Percentiles rank a stretch among this genome's conserved stretches.
phyloP scores from a whole-genome alignment of 2,329 filamentous ascomycete genomes.

The Helotiales sp. region DNA sequence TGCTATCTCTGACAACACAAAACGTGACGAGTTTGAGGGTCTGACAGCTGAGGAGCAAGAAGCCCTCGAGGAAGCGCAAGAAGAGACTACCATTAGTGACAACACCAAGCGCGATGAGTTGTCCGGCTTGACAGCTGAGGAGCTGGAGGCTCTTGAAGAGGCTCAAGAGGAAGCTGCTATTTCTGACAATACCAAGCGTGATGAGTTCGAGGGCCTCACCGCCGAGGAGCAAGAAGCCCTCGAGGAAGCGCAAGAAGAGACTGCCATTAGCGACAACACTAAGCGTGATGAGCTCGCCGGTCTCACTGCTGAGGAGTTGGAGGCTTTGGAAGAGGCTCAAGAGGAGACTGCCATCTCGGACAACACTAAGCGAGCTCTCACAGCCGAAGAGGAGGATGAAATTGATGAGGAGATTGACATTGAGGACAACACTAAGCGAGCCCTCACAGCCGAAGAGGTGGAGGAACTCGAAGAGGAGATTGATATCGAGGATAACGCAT shows the following conservation, averaged over 20 bases:
- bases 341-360: slow-evolving; percentile 3
- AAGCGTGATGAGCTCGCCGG: background rate
- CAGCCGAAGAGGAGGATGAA: slow-evolving; percentile 9
- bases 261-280: background rate
- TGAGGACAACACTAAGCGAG: background rate
- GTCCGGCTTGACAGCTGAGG: background rate
- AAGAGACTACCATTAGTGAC: too few species aligned
- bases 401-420: slow-evolving; percentile 4
- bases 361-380: background rate
- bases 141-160: background rate
- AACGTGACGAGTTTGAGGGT: too few species aligned
- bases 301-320: slow-evolving; percentile 2
- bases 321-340: slow-evolving; percentile 2
- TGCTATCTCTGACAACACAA: too few species aligned
- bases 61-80: too few species aligned
- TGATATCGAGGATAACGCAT: background rate
- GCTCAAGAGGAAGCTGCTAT: background rate
- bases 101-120: too few species aligned
- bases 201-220: background rate
- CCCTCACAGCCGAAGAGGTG: background rate
- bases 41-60: too few species aligned
- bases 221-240: slow-evolving; percentile 2
- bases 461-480: background rate
- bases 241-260: slow-evolving; percentile 10
- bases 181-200: background rate